These are phyloP conservation scores for Termitomyces sp. DNA, from an alignment of 768 basidiomycete species.

Conservation along the genomic window DNA sequence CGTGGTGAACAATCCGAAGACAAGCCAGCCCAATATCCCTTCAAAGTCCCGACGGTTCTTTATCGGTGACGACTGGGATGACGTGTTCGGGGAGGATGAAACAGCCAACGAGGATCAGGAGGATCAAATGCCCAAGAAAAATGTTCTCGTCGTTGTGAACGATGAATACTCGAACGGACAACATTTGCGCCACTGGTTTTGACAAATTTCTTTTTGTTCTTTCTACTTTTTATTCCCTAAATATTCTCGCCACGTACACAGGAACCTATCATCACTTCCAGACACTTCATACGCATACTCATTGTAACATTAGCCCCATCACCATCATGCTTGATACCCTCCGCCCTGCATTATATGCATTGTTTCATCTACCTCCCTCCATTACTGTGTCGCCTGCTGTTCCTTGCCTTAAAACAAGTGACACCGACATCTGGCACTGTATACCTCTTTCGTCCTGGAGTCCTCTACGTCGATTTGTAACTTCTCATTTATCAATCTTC, in stretches of 20 bases:
- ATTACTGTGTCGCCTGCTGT: background rate
- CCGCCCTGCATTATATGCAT: background rate
- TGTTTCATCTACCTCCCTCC: background rate
- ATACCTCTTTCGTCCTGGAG: background rate
- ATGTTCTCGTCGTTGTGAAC: slow-evolving; percentile 18
- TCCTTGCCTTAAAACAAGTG: background rate
- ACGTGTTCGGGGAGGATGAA: slow-evolving; percentile 4
- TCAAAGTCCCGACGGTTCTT: slow-evolving; percentile 20
- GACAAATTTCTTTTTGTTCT: background rate
- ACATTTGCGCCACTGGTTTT: slow-evolving; percentile 9
- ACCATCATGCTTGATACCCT: background rate
- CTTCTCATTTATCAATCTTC: background rate
- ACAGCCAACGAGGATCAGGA: slow-evolving; percentile 20
- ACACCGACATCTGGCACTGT: background rate
- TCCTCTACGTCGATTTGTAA: background rate
- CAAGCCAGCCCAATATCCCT: background rate
- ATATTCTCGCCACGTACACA: background rate
- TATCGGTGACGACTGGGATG: slow-evolving; percentile 16
- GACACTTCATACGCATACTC: background rate
- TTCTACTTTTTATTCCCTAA: background rate
- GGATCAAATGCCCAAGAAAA: slow-evolving; percentile 11
- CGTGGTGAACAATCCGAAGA: slow-evolving; percentile 20
- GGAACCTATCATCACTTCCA: background rate
- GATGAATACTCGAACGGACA: slow-evolving; percentile 3
- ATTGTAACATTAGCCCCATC: slow-evolving; percentile 5